Percentiles rank a stretch among this genome's conserved stretches.
These are phyloP conservation scores for Argentina anserina DNA, from an alignment of 306 rosid species.

Conservation along the genomic window DNA sequence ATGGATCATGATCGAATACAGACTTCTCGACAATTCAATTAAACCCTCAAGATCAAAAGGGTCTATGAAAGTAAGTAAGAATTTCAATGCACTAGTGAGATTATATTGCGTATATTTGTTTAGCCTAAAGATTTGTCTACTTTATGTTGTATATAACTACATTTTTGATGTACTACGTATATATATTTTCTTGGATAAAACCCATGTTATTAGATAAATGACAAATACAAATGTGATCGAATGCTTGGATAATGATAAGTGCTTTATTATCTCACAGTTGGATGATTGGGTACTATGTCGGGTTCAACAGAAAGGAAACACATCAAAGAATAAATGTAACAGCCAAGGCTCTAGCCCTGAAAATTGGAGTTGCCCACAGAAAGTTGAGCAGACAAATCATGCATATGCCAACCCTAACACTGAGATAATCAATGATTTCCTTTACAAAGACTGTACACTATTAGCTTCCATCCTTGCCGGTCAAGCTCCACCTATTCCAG, in stretches of 20 bases:
- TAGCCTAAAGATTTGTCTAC: not conserved
- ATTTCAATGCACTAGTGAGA: not conserved
- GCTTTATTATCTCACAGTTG: constrained; percentile 40
- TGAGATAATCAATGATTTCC: constrained; percentile 38
- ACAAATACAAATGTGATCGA: not conserved
- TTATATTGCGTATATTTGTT: constrained; percentile 1
- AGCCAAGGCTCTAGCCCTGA: constrained; percentile 33
- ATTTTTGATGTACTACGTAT: not conserved
- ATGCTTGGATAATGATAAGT: constrained; percentile 10
- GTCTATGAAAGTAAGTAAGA: constrained; percentile 64
- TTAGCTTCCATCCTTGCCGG: constrained; percentile 58
- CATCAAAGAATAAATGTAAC: constrained; percentile 34
- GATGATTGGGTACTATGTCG: constrained; percentile 85
- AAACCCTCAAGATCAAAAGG: constrained; percentile 42
- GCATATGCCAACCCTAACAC: constrained; percentile 19
- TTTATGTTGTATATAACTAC: not conserved
- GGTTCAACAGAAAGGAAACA: constrained; percentile 51
- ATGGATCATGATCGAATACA: constrained; percentile 69
- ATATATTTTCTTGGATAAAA: not conserved
- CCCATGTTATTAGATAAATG: not conserved
- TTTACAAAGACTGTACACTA: constrained; percentile 45
- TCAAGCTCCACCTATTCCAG: constrained; percentile 38
- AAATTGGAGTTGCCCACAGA: constrained; percentile 11
- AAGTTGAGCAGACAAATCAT: constrained; percentile 27
- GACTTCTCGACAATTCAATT: constrained; percentile 33